Conservation (phyloP, 768 basidiomycete genomes). For the Mrakia blollopis region DNA sequence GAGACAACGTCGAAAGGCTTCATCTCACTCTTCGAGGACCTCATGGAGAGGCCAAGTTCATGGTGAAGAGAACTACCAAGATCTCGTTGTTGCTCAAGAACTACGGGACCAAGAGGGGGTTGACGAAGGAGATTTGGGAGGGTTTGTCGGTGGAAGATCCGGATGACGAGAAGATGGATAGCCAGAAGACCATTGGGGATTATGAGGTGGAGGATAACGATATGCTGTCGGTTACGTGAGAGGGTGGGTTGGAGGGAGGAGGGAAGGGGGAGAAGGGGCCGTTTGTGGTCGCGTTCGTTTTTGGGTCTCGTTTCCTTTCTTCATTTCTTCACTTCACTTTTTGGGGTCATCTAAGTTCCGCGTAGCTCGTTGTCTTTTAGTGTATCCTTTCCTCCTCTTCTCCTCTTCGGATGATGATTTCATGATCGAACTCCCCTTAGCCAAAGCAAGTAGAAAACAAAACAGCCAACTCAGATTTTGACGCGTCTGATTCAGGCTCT, state of each 20-base stretch:
- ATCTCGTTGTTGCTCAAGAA: not conserved
- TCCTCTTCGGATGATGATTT: too few species aligned
- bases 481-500: too few species aligned
- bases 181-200: not conserved
- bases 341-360: too few species aligned
- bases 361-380: too few species aligned
- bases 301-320: too few species aligned
- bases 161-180: conserved; percentile 1
- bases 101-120: conserved; percentile 2
- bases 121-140: not conserved
- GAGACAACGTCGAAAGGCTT: not conserved
- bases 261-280: not conserved
- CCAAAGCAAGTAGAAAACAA: too few species aligned
- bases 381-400: too few species aligned
- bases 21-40: conserved; percentile 5
- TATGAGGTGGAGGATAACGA: conserved; percentile 4
- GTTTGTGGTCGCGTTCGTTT: too few species aligned
- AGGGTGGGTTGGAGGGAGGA: not conserved
- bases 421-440: too few species aligned
- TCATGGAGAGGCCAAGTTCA: conserved; percentile 12
- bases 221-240: not conserved
- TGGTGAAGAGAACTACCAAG: not conserved
- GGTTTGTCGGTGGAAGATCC: not conserved
- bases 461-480: too few species aligned
- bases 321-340: too few species aligned